Base-by-base conservation (phyloP, 768 basidiomycete genomes). In the Hortiboletus flavorubellus region DNA sequence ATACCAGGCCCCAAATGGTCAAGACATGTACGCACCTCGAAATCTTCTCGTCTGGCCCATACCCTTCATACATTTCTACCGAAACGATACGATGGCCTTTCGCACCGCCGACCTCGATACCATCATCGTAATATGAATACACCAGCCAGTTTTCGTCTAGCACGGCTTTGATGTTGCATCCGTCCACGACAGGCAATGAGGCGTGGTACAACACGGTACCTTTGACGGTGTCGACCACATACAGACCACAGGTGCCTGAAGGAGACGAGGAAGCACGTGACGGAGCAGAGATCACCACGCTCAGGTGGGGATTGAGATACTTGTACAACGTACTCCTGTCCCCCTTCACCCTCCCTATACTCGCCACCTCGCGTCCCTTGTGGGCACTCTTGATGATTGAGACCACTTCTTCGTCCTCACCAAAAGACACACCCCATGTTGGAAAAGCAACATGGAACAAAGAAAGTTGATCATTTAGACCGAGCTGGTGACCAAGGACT, bases 141-240 rank as follows among this genome's bases (percentile, higher is more conserved):
- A 93, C 87, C 42, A 98, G 68, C 94, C 95, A 97, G 68, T 98
- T 97, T 73, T 98, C 95, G 23, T 80, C 78, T 51, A 98, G 73
- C 3, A 76, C 72, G 18, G 84, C 82, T 60, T 87, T 81, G 16
- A 96, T 73, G 59, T 87, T 81, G 68, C 91, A 91, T 7, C 66
- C 73, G 49, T 57, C 65, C 21, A 67, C 64, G 2, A 74, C 66
- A 12, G 84, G 81, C 8, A 95, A 66, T 31, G 75, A 73, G 2
- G 79, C 77, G 40, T 82, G 80, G 69, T 95, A 93, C 3, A 95
- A 60, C 15, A 89, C 73, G 1, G 79, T 84, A 2, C 95, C 95
- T 61, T 91, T 92, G 45, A 80, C 81, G 1, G 78, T 78, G 64
- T 98, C 93, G n/a, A 96, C 67, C 5, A 97, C 69, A 64, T 91